Conservation (phyloP, 31 red algal genomes). For the Odonthalia washingtoniensis region DNA sequence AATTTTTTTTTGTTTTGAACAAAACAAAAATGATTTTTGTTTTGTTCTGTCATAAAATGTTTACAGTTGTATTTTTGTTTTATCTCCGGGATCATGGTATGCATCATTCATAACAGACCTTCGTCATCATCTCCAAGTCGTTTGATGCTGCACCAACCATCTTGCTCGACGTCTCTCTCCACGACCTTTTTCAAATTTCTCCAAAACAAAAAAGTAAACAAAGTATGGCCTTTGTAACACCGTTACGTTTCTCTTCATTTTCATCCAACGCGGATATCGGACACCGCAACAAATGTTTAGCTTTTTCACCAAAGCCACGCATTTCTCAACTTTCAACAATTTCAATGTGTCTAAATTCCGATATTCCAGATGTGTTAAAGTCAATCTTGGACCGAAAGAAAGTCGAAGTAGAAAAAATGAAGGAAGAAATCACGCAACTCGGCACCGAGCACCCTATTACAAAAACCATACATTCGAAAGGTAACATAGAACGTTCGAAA, state of each 20-base stretch:
- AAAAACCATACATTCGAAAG: constrained; percentile 45
- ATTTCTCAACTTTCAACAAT: constrained; percentile 3
- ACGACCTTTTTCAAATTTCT: no score
- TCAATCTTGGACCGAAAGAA: constrained; percentile 88
- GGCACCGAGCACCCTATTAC: constrained; percentile 75
- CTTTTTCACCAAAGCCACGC: not conserved
- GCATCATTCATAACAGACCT: no score
- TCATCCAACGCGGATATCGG: not conserved
- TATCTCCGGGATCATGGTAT: no score
- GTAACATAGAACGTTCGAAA: constrained; percentile 45
- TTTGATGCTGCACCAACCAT: no score
- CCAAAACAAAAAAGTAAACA: no score
- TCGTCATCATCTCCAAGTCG: no score
- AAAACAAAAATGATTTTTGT: no score
- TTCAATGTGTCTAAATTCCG: not conserved
- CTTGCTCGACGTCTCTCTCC: no score
- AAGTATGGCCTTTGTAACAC: constrained; percentile 77
- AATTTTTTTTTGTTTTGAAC: no score
- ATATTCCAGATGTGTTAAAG: constrained; percentile 86
- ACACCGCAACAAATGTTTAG: not conserved
- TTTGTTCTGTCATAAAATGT: no score
- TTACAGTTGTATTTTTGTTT: no score
- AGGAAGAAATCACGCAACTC: constrained; percentile 51
- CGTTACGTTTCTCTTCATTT: constrained; percentile 19
- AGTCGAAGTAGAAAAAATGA: constrained; percentile 74